A percentile compares a stretch with the other conserved stretches of the same genome.
Evolutionary conservation across 2,329 filamentous ascomycete species (phyloP).

Genomic region (Aspergillus sp.): DNA sequence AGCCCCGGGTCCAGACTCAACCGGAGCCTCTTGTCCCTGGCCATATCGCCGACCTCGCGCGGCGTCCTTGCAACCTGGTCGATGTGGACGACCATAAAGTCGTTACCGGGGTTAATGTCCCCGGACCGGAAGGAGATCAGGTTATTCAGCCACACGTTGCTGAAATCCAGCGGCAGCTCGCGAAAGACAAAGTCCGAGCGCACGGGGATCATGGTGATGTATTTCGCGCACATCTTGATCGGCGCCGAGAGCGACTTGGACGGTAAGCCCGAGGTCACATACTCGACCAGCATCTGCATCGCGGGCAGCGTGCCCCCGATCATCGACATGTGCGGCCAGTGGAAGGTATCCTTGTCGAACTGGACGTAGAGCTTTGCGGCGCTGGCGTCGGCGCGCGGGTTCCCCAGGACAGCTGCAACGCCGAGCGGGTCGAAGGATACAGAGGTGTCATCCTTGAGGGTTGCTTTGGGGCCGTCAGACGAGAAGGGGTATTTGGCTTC

Average conservation of each 20-base stretch:
- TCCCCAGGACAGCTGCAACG: constrained; percentile 32
- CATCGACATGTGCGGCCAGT: constrained; percentile 35
- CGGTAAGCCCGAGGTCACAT: constrained; percentile 27
- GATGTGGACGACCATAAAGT: constrained; percentile 30
- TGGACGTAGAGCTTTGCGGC: constrained; percentile 32
- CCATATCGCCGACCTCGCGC: neutral
- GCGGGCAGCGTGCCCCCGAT: constrained; percentile 31
- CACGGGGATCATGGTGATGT: constrained; percentile 26
- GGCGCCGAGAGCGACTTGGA: constrained; percentile 19
- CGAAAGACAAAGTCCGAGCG: constrained; percentile 33
- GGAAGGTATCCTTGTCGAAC: constrained; percentile 27
- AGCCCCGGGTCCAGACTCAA: constrained; percentile 2
- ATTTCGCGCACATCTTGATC: constrained; percentile 30
- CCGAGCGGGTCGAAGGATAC: constrained; percentile 36
- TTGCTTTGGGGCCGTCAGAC: constrained; percentile 12
- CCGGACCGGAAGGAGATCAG: constrained; percentile 28
- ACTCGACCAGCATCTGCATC: constrained; percentile 33
- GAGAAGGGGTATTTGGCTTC: constrained; percentile 17
- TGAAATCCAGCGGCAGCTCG: constrained; percentile 30
- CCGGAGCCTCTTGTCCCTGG: too few relatives aligned
- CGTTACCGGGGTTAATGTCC: constrained; percentile 25
- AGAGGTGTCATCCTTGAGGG: constrained; percentile 13
- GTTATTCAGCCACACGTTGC: constrained; percentile 29
- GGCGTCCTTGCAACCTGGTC: constrained; percentile 9
- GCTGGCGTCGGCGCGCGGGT: constrained; percentile 31